These are phyloP conservation scores for Laburnicola sp. DNA, from an alignment of 2,329 filamentous ascomycete genomes.

Conservation along the genomic window DNA sequence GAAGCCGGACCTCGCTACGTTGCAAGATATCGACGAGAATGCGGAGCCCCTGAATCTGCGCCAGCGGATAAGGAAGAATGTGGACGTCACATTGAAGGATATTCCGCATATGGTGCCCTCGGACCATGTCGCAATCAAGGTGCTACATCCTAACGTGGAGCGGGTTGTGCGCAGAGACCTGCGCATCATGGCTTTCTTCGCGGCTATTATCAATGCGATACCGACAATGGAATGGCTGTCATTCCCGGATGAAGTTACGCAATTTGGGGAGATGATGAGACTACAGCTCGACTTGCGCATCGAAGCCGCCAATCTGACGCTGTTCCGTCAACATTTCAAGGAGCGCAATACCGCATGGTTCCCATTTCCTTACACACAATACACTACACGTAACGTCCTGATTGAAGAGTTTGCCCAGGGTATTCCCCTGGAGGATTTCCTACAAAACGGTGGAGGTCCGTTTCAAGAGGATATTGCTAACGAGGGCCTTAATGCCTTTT, in stretches of 20 bases:
- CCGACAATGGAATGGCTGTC: slow-evolving; percentile 98
- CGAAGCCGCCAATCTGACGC: slow-evolving; percentile 84
- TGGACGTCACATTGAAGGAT: slow-evolving; percentile 84
- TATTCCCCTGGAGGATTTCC: slow-evolving; percentile 85
- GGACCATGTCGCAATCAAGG: slow-evolving; percentile 91
- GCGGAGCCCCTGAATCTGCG: slow-evolving; percentile 61
- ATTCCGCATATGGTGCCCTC: slow-evolving; percentile 84
- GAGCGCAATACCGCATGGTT: slow-evolving; percentile 93
- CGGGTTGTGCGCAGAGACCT: slow-evolving; percentile 87
- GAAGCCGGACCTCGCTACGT: slow-evolving; percentile 72
- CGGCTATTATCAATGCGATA: slow-evolving; percentile 77
- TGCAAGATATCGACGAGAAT: slow-evolving; percentile 60
- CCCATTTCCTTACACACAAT: slow-evolving; percentile 89
- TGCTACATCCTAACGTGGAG: slow-evolving; percentile 90
- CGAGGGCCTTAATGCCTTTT: slow-evolving; percentile 91
- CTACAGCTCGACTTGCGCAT: slow-evolving; percentile 95
- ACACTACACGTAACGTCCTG: slow-evolving; percentile 87
- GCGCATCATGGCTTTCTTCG: slow-evolving; percentile 92
- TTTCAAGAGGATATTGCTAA: slow-evolving; percentile 95
- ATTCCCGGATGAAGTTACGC: slow-evolving; percentile 86
- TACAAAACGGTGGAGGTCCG: slow-evolving; percentile 86
- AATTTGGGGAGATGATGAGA: slow-evolving; percentile 99
- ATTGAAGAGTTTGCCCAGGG: slow-evolving; percentile 96
- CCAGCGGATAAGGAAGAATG: slow-evolving; percentile 74
- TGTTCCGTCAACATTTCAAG: slow-evolving; percentile 89